phyloP scores from a whole-genome alignment of 2,329 filamentous ascomycete genomes.

The Pseudogymnoascus sp. region DNA sequence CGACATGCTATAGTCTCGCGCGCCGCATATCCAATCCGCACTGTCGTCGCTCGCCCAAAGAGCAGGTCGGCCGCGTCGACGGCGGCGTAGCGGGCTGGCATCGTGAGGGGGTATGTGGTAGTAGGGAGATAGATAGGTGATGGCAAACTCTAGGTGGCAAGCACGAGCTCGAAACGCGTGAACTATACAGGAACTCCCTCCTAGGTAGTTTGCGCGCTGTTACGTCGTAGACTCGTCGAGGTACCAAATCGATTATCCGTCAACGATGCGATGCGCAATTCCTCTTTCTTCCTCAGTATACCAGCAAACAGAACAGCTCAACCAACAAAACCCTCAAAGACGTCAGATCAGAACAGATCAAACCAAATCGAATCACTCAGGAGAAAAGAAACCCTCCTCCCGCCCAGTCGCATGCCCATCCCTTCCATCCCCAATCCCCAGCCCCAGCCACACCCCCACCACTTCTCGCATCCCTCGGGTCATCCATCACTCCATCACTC shows the following conservation, averaged over 20 bases:
- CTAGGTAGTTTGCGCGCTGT: neutral
- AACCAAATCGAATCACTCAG: neutral
- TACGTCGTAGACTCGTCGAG: neutral
- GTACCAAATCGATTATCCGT: neutral
- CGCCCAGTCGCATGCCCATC: neutral
- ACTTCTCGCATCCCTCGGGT: neutral
- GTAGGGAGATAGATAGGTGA: neutral
- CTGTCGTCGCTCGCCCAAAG: neutral
- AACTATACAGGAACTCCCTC: neutral
- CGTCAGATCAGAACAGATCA: too few relatives aligned
- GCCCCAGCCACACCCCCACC: neutral
- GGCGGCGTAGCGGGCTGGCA: neutral
- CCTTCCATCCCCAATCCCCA: neutral
- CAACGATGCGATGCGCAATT: neutral
- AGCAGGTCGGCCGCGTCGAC: neutral
- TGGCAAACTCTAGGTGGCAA: neutral
- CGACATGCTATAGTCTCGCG: neutral
- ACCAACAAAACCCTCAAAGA: neutral
- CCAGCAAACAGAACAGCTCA: neutral
- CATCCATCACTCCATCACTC: neutral
- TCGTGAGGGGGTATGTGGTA: neutral
- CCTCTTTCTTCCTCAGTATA: neutral
- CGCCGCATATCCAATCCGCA: neutral
- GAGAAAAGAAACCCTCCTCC: neutral
- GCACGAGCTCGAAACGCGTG: neutral